Conservation (phyloP, 2,329 filamentous ascomycete species). For the Cordyceps fumosorosea region DNA sequence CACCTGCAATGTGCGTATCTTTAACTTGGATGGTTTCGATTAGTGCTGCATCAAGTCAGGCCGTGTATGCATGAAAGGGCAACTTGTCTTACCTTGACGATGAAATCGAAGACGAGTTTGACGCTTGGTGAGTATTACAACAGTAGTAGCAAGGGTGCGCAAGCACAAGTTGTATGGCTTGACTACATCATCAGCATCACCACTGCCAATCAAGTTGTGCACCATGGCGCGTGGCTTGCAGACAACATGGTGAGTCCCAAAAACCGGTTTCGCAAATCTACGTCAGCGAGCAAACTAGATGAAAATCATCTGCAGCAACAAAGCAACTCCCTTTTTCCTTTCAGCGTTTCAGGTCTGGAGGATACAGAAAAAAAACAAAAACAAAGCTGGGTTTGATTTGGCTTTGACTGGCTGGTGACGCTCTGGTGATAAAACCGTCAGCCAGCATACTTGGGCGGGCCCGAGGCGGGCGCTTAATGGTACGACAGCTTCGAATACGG, state of each 20-base stretch:
- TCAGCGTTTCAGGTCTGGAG: not conserved
- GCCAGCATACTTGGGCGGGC: not conserved
- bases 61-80: not conserved
- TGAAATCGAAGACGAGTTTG: not conserved
- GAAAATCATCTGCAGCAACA: not conserved
- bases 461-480: not conserved
- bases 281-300: not conserved
- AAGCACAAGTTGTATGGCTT: not conserved
- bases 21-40: not conserved
- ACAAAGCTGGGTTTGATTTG: no score
- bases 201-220: slow-evolving; percentile 1
- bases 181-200: slow-evolving; percentile 9
- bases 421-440: not conserved
- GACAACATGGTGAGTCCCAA: not conserved
- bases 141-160: not conserved
- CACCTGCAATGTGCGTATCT: not conserved
- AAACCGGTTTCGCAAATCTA: not conserved
- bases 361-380: not conserved
- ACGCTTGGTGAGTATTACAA: not conserved
- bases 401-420: not conserved
- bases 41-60: not conserved
- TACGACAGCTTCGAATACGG: not conserved
- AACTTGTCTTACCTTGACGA: not conserved
- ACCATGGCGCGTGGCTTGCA: not conserved
- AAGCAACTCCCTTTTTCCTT: not conserved